Evolutionary conservation across 768 basidiomycete genomes (phyloP).

Genomic region (Phylloporus rhodoxanthus): DNA sequence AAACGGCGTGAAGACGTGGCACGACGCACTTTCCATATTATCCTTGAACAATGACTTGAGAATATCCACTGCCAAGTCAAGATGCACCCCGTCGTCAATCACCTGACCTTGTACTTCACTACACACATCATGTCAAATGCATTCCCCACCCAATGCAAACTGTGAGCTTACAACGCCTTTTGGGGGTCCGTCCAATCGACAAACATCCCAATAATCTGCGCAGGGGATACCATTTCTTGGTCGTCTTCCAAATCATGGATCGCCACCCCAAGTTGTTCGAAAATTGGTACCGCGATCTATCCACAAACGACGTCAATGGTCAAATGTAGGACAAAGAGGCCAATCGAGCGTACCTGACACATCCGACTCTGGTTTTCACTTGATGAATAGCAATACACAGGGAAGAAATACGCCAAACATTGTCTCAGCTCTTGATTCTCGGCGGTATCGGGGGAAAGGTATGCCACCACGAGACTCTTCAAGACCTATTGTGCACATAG

Average conservation of each 20-base stretch:
- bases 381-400: conserved; percentile 80
- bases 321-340: background rate
- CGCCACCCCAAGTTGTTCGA: conserved; percentile 51
- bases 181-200: conserved; percentile 86
- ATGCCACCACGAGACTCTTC: conserved; percentile 48
- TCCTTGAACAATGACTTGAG: conserved; percentile 44
- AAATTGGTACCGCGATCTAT: conserved; percentile 69
- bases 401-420: conserved; percentile 82
- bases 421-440: conserved; percentile 83
- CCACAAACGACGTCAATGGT: background rate
- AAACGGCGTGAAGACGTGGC: too few relatives aligned
- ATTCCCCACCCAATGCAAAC: background rate
- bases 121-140: background rate
- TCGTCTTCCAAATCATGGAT: conserved; percentile 65
- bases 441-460: conserved; percentile 73
- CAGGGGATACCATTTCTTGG: conserved; percentile 65
- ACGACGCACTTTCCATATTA: conserved; percentile 47
- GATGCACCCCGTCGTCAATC: conserved; percentile 41
- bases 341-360: conserved; percentile 34
- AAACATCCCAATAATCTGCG: conserved; percentile 73
- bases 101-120: conserved; percentile 40
- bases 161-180: conserved; percentile 51
- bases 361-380: conserved; percentile 67
- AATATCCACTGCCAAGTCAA: conserved; percentile 52
- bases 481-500: conserved; percentile 33